Percentiles rank a stretch among this genome's conserved stretches.
These are phyloP conservation scores for Endogone sp. DNA, from an alignment of 192 early-diverging fungal genomes.

Conservation along the genomic window DNA sequence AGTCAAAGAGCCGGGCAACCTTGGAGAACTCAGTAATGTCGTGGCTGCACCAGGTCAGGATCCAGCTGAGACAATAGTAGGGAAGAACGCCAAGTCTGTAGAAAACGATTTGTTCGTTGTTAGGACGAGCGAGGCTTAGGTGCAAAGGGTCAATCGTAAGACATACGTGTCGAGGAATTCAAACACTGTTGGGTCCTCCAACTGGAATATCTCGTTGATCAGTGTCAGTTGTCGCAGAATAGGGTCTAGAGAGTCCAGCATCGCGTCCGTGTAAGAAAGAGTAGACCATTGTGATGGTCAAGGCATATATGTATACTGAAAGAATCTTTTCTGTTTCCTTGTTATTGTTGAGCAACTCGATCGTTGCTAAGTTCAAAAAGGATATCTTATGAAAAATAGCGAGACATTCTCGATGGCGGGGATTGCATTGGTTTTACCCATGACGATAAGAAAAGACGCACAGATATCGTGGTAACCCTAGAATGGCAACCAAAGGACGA, in stretches of 20 bases:
- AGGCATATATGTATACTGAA: neutral
- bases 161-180: slow-evolving; percentile 40
- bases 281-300: neutral
- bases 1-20: slow-evolving; percentile 44
- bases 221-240: slow-evolving; percentile 39
- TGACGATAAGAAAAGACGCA: slow-evolving; percentile 33
- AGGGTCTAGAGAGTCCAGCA: slow-evolving; percentile 44
- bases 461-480: slow-evolving; percentile 59
- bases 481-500: neutral
- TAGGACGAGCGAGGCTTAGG: no score
- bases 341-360: neutral
- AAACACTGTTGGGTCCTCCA: slow-evolving; percentile 39
- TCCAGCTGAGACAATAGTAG: slow-evolving; percentile 53
- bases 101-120: no score
- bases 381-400: slow-evolving; percentile 51
- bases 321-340: no score
- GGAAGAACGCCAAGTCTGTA: slow-evolving; percentile 42
- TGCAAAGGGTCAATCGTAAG: no score
- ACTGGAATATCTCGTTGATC: slow-evolving; percentile 29
- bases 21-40: slow-evolving; percentile 38
- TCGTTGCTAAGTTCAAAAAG: no score
- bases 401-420: slow-evolving; percentile 38
- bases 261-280: slow-evolving; percentile 36
- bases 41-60: slow-evolving; percentile 60
- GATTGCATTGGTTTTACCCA: slow-evolving; percentile 35